Conservation (phyloP, 768 basidiomycete species). For the Tulasnella sp. region DNA sequence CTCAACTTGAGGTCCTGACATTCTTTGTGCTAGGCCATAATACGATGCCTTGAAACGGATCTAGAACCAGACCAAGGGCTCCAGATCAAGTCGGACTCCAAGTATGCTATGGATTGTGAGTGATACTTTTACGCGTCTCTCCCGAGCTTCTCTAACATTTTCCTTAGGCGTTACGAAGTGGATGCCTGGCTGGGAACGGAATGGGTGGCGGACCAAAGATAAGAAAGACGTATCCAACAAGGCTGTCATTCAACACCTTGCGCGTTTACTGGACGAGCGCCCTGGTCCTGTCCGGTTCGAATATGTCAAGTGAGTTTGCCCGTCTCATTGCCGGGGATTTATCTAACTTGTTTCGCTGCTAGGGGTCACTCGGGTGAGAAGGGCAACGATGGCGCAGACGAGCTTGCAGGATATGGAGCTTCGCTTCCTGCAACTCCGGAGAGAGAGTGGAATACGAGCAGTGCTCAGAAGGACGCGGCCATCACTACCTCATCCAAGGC, state of each 20-base stretch:
- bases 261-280: conserved; percentile 52
- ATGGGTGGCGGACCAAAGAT: conserved; percentile 39
- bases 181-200: conserved; percentile 59
- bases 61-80: conserved; percentile 51
- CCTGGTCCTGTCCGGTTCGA: conserved; percentile 45
- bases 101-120: conserved; percentile 73
- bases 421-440: not conserved
- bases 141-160: conserved; percentile 1
- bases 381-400: conserved; percentile 87
- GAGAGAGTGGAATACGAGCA: conserved; percentile 12
- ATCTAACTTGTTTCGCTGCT: not conserved
- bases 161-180: conserved; percentile 56
- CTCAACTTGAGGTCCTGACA: not conserved
- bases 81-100: conserved; percentile 77
- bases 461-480: not conserved
- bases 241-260: conserved; percentile 60
- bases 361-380: conserved; percentile 61
- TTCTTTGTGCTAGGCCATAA: conserved; percentile 55
- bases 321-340: not conserved
- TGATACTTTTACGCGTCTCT: not conserved
- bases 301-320: conserved; percentile 46
- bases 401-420: conserved; percentile 53
- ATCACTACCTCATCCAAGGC: not conserved
- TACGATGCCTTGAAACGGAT: conserved; percentile 63
- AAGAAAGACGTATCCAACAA: conserved; percentile 64